Evolutionary conservation across 2,329 filamentous ascomycete genomes (phyloP).

Genomic region (Aspergillus quadrilineatus): DNA sequence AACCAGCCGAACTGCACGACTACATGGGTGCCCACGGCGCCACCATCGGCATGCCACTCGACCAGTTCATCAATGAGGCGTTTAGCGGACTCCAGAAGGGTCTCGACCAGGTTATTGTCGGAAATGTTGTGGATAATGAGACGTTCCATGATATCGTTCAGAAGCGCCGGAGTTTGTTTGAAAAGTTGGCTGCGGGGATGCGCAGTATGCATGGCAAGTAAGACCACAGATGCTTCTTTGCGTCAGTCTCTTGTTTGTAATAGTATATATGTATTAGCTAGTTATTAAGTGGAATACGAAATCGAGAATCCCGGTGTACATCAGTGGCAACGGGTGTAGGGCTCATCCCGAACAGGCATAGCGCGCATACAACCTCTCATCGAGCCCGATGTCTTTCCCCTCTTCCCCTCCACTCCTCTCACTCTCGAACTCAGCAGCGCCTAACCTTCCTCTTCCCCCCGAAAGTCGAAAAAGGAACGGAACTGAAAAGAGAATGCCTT

Average conservation of each 20-base stretch:
- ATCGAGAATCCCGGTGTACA: not conserved
- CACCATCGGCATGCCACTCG: slow-evolving; percentile 51
- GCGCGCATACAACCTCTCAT: slow-evolving; percentile 1
- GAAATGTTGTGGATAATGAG: slow-evolving; percentile 27
- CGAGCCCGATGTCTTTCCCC: not conserved
- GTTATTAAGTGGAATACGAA: not conserved
- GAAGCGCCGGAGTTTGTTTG: slow-evolving; percentile 26
- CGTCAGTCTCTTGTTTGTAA: not conserved
- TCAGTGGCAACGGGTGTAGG: slow-evolving; percentile 3
- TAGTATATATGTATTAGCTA: not conserved
- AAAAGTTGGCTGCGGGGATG: slow-evolving; percentile 12
- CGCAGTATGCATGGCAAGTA: not conserved
- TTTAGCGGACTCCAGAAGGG: slow-evolving; percentile 46
- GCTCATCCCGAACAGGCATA: slow-evolving; percentile 15
- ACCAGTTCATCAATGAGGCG: slow-evolving; percentile 46
- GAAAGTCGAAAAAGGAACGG: not conserved
- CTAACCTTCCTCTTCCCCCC: not conserved
- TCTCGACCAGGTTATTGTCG: slow-evolving; percentile 46
- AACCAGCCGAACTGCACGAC: slow-evolving; percentile 52
- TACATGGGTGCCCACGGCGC: slow-evolving; percentile 45
- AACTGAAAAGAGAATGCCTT: slow-evolving; percentile 50
- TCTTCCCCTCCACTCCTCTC: not conserved
- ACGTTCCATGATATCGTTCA: slow-evolving; percentile 35
- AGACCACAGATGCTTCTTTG: not conserved
- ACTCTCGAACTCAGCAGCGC: not conserved